Evolutionary conservation across 1,284 basidiomycete species (phyloP), one percentile per base, ranked within the genome.

Genomic region (Afroboletus lepidellus): DNA sequence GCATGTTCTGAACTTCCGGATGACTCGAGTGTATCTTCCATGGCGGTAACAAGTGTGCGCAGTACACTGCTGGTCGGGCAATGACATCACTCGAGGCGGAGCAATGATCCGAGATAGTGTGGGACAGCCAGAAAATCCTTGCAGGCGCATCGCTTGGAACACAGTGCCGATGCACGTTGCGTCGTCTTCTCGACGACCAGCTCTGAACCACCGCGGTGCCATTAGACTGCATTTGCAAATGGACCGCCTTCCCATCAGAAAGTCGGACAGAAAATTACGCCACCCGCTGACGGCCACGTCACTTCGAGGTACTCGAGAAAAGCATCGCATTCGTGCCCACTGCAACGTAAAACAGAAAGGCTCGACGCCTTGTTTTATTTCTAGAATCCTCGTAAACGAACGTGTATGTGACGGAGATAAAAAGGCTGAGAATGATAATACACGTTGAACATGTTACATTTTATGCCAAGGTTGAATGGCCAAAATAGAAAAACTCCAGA

Each of bases 381-480:
- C 43, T 36, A 48, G 42, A 44, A 46, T 25, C 15, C 27, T 32
- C 38, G n/a, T 16, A 43, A 46, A 46, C 29, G 27, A 59, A 50
- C 16, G 16, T 24, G 25, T 46, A 45, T 21, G n/a, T 7, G 24
- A 44, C 46, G 27, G 29, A 48, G 29, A 32, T 8, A 47, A 42
- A 25, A n/a, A 41, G 30, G 43, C 23, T 21, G 36, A 27, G 54
- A 41, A 50, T 61, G 39, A 41, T 63, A 38, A 52, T 65, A 65
- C 63, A 65, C 13, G 42, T 57, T 53, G 24, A 53, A 33, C 47
- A 62, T 56, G 37, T 53, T 67, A 64, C 61, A 63, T 50, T 41
- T n/a, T 25, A 8, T 9, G 13, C 15, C 7, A 13, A 8, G 2
- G 6, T 44, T 43, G 50, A 47, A 55, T 49, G 33, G 23, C 41